Evolutionary conservation across 78 protist genomes (phyloP), one percentile per base, ranked within the genome.

Genomic region (Pigoraptor vietnamica): DNA sequence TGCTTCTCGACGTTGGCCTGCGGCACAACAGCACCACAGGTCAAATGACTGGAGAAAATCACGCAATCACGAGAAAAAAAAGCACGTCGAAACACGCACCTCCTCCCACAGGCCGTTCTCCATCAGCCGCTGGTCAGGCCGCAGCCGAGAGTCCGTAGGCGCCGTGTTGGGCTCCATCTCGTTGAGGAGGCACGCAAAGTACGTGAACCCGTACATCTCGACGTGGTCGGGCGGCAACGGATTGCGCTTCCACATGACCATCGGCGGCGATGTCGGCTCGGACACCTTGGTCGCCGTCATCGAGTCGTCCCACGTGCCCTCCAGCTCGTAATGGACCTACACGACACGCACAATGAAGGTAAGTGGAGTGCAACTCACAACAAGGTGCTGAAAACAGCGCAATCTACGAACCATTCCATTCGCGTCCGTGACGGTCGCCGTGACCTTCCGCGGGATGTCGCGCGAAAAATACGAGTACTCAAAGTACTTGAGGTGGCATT

Each of bases 61-160:
- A 67, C 33, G 32, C 82, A 2, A 23, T 21, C 67, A 6, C 29
- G 67, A 48, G 14, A 14, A 14, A 48, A 48, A 14, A 48, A 48
- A 48, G 67, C 29, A 48, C 6, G 14, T 6, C 6, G 6, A 48
- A 48, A 48, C 6, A 48, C 82, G 34, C 33, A 67, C 67, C 67
- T 35, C 40, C 34, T 40, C 90, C 38, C 1, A 40, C 67, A 24
- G 38, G 37, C 90, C 90, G 36, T 88, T 48, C 81, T 88, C 90
- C 90, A 88, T 48, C 67, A 21, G 6, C 37, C 90, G 90, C 93
- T 84, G 90, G 79, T 92, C 94, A 0, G 94, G 88, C 23, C 94
- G 40, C 38, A 89, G 36, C 0, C 94, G 94, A 21, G 94, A 67
- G 90, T 92, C 94, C 39, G 91, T 89, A 24, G 87, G 90, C 0